A percentile compares a stretch with the other conserved stretches of the same genome.
Conservation (phyloP, 176 grass and related monocot species). For the Chrysopogon serrulatus region DNA sequence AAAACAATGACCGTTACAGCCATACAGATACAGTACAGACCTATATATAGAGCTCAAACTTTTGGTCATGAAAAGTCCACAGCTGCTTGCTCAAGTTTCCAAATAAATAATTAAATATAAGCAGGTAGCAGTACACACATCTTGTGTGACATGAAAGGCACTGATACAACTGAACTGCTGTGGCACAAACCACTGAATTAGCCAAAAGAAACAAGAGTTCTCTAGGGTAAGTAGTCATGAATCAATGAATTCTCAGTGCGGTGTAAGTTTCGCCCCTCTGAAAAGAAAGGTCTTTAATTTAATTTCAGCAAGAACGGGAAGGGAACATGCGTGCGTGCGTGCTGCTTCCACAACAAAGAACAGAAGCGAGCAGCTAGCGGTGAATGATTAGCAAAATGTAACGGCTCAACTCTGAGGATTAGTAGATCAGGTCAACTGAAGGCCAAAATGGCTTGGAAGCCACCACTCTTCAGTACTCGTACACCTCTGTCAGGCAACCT, state of each 20-base stretch:
- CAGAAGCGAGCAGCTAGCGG: conserved; percentile 27
- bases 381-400: conserved; percentile 10
- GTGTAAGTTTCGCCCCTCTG: conserved; percentile 35
- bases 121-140: background rate
- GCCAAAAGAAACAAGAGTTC: conserved; percentile 7
- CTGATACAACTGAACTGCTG: background rate
- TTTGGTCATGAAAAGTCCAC: background rate
- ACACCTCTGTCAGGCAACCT: background rate
- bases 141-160: background rate
- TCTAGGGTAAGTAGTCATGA: background rate
- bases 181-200: conserved; percentile 14
- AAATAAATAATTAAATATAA: background rate
- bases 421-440: conserved; percentile 34
- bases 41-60: background rate
- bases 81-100: background rate
- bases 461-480: conserved; percentile 8
- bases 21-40: too few relatives aligned
- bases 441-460: conserved; percentile 49
- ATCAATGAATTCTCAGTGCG: conserved; percentile 38
- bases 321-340: background rate
- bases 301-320: conserved; percentile 14
- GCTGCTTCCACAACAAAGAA: conserved; percentile 45
- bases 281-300: background rate
- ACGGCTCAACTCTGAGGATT: conserved; percentile 38
- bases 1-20: background rate